phyloP scores from a whole-genome alignment of 768 basidiomycete genomes.

The Hortiboletus campestris region DNA sequence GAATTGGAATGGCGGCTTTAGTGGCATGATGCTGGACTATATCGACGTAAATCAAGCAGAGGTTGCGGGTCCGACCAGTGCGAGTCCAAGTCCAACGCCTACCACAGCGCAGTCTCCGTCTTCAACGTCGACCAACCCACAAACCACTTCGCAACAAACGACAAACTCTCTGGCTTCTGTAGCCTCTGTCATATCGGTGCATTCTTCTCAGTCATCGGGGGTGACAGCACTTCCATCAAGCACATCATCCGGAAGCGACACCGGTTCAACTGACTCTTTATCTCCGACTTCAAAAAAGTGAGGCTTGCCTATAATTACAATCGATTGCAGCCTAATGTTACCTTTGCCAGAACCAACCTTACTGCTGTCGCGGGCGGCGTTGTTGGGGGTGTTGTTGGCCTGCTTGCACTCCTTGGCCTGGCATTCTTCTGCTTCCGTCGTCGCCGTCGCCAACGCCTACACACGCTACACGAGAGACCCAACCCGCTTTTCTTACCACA shows the following conservation, averaged over 20 bases:
- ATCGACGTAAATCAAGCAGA: constrained; percentile 23
- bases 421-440: constrained; percentile 10
- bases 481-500: constrained; percentile 5
- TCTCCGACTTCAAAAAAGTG: constrained; percentile 13
- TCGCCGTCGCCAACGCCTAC: constrained; percentile 4
- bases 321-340: not conserved
- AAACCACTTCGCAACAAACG: not conserved
- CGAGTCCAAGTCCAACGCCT: not conserved
- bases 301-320: not conserved
- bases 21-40: constrained; percentile 32
- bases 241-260: constrained; percentile 6
- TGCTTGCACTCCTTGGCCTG: constrained; percentile 17
- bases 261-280: not conserved
- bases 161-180: not conserved
- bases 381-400: constrained; percentile 16
- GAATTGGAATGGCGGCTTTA: constrained; percentile 24
- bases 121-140: not conserved
- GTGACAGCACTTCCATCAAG: constrained; percentile 11
- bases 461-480: constrained; percentile 1
- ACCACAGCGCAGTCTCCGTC: constrained; percentile 8
- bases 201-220: constrained; percentile 5
- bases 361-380: constrained; percentile 15
- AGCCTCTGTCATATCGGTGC: not conserved
- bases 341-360: constrained; percentile 11
- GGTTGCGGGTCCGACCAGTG: constrained; percentile 5